phyloP scores from a whole-genome alignment of 306 rosid species.

The Alnus rubra region DNA sequence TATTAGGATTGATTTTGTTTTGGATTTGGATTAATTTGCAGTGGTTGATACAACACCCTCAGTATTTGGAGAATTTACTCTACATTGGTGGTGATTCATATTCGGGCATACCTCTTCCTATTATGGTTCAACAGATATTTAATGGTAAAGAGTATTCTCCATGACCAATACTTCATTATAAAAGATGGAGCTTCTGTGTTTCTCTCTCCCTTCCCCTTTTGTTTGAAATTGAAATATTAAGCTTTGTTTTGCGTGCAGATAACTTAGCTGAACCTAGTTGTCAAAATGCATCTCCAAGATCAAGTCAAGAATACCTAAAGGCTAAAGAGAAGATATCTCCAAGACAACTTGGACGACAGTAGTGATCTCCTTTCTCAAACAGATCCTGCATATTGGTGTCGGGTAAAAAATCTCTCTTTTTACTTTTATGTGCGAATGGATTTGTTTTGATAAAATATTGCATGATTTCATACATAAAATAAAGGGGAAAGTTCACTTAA shows the following conservation, averaged over 20 bases:
- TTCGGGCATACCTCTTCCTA: slow-evolving; percentile 34
- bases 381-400: slow-evolving; percentile 24
- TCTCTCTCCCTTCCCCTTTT: not conserved
- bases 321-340: slow-evolving; percentile 21
- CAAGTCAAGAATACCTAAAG: not conserved
- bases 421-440: too few relatives aligned
- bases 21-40: slow-evolving; percentile 4
- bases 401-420: not conserved
- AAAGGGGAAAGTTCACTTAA: too few relatives aligned
- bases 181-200: too few relatives aligned
- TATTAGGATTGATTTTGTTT: too few relatives aligned
- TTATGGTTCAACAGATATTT: slow-evolving; percentile 24
- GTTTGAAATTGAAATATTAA: not conserved
- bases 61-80: slow-evolving; percentile 26
- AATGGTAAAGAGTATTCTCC: slow-evolving; percentile 10
- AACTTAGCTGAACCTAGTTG: slow-evolving; percentile 19
- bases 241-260: slow-evolving; percentile 11
- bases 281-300: slow-evolving; percentile 24
- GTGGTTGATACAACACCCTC: slow-evolving; percentile 34
- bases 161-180: too few relatives aligned
- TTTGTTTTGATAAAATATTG: too few relatives aligned
- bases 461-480: too few relatives aligned
- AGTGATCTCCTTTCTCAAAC: not conserved
- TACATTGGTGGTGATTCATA: slow-evolving; percentile 35
- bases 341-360: slow-evolving; percentile 4